Evolutionary conservation across 2,329 filamentous ascomycete genomes (phyloP).

Genomic region (Ceratocystis colombiana): DNA sequence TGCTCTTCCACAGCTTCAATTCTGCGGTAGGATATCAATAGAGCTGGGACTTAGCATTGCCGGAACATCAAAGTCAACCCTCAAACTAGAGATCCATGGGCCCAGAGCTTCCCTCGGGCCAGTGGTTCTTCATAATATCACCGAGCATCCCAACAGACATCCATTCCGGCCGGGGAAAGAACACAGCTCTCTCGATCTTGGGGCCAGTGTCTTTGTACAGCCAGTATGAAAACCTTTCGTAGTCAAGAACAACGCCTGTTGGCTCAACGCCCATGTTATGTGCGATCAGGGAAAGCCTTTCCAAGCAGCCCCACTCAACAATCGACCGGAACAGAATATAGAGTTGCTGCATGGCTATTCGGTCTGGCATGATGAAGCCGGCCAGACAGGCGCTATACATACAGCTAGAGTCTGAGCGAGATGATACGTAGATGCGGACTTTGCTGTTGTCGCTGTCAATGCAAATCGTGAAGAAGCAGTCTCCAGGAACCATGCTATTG

Average conservation of each 20-base stretch:
- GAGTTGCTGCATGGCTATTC: constrained; percentile 10
- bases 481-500: constrained; percentile 2
- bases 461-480: constrained; percentile 19
- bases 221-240: constrained; percentile 16
- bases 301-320: constrained; percentile 19
- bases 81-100: neutral
- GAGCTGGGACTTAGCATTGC: neutral
- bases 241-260: neutral
- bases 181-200: constrained; percentile 1
- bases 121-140: constrained; percentile 9
- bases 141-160: constrained; percentile 9
- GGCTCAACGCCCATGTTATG: neutral
- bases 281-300: neutral
- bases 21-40: neutral
- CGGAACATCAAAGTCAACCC: neutral
- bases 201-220: neutral
- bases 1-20: neutral
- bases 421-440: constrained; percentile 12
- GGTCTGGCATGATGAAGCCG: neutral
- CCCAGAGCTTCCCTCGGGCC: constrained; percentile 5
- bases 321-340: constrained; percentile 17
- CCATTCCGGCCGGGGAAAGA: constrained; percentile 17
- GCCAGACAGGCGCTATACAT: constrained; percentile 16
- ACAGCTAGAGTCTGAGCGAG: neutral
- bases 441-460: constrained; percentile 17